These are phyloP conservation scores for Podaxis mareebaensis DNA, from an alignment of 768 basidiomycete genomes.

Conservation along the genomic window DNA sequence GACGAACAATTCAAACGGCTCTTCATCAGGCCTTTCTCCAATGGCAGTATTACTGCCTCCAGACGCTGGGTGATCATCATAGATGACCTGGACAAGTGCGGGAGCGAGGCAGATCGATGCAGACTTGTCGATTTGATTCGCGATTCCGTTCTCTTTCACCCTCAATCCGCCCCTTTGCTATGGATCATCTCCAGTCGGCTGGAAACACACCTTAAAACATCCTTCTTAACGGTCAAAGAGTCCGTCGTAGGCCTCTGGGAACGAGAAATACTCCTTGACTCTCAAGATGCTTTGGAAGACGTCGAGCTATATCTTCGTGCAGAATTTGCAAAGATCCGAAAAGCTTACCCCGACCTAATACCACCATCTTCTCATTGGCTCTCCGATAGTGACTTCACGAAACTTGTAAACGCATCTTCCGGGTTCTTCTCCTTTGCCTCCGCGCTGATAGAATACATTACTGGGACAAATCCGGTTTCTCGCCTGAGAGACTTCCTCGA, in stretches of 20 bases:
- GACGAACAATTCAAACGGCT: not conserved
- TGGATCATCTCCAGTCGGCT: slow-evolving; percentile 2
- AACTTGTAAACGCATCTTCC: not conserved
- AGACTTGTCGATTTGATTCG: not conserved
- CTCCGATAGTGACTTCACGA: not conserved
- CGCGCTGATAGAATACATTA: not conserved
- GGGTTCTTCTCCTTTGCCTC: slow-evolving; percentile 7
- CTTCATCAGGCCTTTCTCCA: not conserved
- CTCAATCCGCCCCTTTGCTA: not conserved
- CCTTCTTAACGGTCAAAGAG: not conserved
- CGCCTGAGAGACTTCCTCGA: not conserved
- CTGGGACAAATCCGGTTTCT: not conserved
- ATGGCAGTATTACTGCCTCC: not conserved
- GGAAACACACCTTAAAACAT: not conserved
- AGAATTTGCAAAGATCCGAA: not conserved
- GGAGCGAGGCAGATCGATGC: not conserved
- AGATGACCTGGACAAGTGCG: not conserved
- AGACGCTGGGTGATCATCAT: not conserved
- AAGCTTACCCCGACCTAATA: not conserved
- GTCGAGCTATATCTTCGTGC: not conserved
- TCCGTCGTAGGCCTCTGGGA: not conserved
- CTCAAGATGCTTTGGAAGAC: not conserved
- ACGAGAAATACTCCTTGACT: not conserved
- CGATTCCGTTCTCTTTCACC: not conserved
- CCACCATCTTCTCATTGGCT: not conserved